These are phyloP conservation scores for Rubroshorea leprosula DNA, from an alignment of 345 rosid species.

Conservation along the genomic window DNA sequence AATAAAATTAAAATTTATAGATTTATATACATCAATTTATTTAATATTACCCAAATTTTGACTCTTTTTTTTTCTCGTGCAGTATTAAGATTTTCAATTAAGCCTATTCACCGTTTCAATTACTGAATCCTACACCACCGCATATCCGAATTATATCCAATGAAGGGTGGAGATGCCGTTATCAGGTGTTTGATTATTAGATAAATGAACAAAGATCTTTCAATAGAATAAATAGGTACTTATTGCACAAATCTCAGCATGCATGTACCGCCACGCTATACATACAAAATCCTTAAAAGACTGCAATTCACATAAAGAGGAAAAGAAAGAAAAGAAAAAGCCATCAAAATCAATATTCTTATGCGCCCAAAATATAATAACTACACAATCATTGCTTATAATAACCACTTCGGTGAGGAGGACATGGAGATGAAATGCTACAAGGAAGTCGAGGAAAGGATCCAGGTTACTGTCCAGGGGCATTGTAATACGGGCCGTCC, in stretches of 20 bases:
- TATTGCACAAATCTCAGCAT: too few species aligned
- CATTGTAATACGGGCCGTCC: conserved; percentile 84
- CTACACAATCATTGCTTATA: conserved; percentile 49
- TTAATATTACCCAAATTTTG: too few species aligned
- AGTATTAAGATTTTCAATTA: too few species aligned
- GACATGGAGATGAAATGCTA: conserved; percentile 60
- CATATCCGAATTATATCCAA: too few species aligned
- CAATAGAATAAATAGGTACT: neutral
- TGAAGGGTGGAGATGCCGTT: too few species aligned
- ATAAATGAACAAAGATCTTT: too few species aligned
- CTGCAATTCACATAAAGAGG: neutral
- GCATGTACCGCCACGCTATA: neutral
- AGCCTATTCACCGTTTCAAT: too few species aligned
- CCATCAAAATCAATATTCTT: conserved; percentile 3
- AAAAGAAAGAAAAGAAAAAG: neutral
- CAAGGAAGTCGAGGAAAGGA: conserved; percentile 76
- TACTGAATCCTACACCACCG: too few species aligned
- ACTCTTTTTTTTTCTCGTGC: too few species aligned
- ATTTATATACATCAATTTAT: too few species aligned
- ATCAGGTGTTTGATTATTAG: too few species aligned
- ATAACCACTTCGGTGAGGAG: conserved; percentile 72
- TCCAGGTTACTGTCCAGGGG: conserved; percentile 62
- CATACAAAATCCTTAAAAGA: neutral
- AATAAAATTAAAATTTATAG: too few species aligned
- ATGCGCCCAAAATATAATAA: neutral